phyloP scores from a whole-genome alignment of 2,329 filamentous ascomycete species.

The Allantophomopsis lycopodina region DNA sequence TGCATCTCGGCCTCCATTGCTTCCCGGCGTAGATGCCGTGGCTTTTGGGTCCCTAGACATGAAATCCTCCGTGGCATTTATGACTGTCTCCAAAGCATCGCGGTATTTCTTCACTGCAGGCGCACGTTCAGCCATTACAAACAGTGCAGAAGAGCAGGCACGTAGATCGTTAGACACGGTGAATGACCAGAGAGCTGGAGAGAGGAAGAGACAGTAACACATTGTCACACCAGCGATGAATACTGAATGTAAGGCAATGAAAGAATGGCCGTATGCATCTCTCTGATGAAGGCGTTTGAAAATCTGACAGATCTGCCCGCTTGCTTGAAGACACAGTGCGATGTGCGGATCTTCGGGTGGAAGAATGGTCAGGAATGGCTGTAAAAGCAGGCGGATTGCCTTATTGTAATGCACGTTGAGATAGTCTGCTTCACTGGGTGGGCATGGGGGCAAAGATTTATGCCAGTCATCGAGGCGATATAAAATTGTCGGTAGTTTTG shows the following conservation, averaged over 20 bases:
- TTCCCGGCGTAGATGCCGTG: too few relatives aligned
- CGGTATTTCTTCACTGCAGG: constrained; percentile 27
- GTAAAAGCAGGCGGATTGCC: constrained; percentile 32
- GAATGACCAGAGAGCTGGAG: constrained; percentile 12
- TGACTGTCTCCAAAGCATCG: constrained; percentile 25
- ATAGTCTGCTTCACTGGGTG: constrained; percentile 26
- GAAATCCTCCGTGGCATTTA: constrained; percentile 25
- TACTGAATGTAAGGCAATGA: constrained; percentile 27
- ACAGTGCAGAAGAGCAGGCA: constrained; percentile 28
- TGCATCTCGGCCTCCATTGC: neutral
- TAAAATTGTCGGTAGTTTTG: constrained; percentile 31
- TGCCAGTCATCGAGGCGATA: constrained; percentile 32
- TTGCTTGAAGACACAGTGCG: constrained; percentile 24
- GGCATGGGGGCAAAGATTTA: constrained; percentile 17
- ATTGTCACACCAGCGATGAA: constrained; percentile 28
- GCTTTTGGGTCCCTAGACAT: constrained; percentile 3
- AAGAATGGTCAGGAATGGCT: constrained; percentile 32
- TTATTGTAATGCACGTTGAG: constrained; percentile 34
- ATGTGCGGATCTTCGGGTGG: constrained; percentile 30
- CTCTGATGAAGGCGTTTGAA: constrained; percentile 27
- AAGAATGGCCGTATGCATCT: constrained; percentile 25
- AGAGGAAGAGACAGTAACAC: constrained; percentile 13
- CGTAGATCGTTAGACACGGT: constrained; percentile 13
- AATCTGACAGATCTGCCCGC: constrained; percentile 26
- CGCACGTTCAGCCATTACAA: constrained; percentile 30